Conservation (phyloP, 1,139 yeast species). For the Yamadazyma dushanensis region DNA sequence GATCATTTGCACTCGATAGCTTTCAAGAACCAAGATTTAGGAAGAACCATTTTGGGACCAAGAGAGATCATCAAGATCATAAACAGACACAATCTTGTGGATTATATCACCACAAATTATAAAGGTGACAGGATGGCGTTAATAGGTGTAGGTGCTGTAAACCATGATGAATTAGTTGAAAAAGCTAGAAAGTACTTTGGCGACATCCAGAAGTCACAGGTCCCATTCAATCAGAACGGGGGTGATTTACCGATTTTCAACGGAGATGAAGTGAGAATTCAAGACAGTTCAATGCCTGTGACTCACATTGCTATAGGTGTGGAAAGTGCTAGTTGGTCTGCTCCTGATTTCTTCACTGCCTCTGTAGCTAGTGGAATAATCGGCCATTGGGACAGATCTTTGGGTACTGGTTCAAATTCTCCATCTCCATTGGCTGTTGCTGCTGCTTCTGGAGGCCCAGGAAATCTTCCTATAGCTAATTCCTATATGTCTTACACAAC, state of each 20-base stretch:
- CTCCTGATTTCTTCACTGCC: conserved; percentile 93
- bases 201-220: conserved; percentile 64
- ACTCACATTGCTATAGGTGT: conserved; percentile 92
- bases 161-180: conserved; percentile 78
- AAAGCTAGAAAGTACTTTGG: conserved; percentile 79
- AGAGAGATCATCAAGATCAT: conserved; percentile 82
- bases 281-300: conserved; percentile 80
- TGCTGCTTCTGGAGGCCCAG: conserved; percentile 63
- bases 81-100: conserved; percentile 69
- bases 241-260: conserved; percentile 78
- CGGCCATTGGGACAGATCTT: conserved; percentile 96
- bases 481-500: conserved; percentile 96
- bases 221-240: conserved; percentile 70
- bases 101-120: conserved; percentile 82
- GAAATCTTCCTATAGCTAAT: conserved; percentile 68
- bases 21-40: conserved; percentile 86
- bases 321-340: conserved; percentile 98
- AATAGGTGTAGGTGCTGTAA: conserved; percentile 92
- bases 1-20: conserved; percentile 95
- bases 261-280: conserved; percentile 84
- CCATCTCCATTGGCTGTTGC: conserved; percentile 79
- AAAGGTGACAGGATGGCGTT: conserved; percentile 97
- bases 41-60: conserved; percentile 97
- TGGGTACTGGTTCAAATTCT: conserved; percentile 71
- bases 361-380: conserved; percentile 94